phyloP scores from a whole-genome alignment of 306 rosid genomes.

The Delonix regia region DNA sequence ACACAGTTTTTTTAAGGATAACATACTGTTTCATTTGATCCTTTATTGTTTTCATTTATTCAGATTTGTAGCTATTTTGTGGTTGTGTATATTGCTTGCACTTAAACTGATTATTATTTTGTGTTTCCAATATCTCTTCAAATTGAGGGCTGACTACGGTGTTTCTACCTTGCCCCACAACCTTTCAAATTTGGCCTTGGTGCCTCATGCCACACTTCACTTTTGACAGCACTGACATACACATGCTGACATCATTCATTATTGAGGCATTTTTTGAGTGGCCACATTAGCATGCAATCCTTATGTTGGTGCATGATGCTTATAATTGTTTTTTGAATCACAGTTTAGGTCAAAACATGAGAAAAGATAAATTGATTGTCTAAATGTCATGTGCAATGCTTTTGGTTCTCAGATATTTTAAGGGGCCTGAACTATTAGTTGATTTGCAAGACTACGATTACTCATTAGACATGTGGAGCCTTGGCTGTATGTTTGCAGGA shows the following conservation, averaged over 20 bases:
- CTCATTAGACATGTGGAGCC: conserved; percentile 99
- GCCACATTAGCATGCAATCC: background rate
- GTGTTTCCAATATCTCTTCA: background rate
- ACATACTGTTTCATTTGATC: conserved; percentile 13
- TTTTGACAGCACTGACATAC: background rate
- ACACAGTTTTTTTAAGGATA: conserved; percentile 23
- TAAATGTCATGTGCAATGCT: conserved; percentile 26
- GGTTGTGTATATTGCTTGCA: background rate
- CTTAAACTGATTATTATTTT: background rate
- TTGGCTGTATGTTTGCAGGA: conserved; percentile 99
- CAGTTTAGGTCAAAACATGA: background rate
- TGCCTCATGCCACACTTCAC: background rate
- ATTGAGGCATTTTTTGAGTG: background rate
- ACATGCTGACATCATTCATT: background rate
- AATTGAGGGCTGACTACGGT: background rate
- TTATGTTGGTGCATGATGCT: background rate
- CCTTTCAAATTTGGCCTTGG: background rate
- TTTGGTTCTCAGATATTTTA: conserved; percentile 71
- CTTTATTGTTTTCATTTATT: background rate
- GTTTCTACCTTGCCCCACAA: background rate
- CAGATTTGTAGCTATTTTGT: background rate
- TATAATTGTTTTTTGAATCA: conserved; percentile 11
- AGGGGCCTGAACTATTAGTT: conserved; percentile 91
- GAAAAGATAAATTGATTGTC: background rate
- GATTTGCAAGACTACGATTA: conserved; percentile 91